Evolutionary conservation across 139 green algal genomes (phyloP), one percentile per base, ranked within the genome.

Genomic region (Auxenochlorella pyrenoidosa): DNA sequence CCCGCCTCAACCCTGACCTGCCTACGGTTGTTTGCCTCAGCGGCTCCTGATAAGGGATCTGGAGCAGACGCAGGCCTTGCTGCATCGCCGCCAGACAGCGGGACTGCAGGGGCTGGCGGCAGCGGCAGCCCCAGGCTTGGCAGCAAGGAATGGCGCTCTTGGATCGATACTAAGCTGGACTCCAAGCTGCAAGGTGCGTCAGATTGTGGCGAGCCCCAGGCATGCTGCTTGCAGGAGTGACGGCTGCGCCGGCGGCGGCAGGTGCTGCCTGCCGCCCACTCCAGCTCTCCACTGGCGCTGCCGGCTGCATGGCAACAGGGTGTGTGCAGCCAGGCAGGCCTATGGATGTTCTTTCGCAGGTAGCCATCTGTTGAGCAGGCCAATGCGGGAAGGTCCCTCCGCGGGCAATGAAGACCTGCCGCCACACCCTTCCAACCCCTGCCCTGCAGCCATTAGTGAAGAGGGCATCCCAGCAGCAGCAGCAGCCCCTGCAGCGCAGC

Each of bases 71-170:
- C 13, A 26, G 66, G 66, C 66, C 19, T 12, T 12, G 32, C 32
- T 63, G 18, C 13, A 63, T 63, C 54, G 18, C n/a, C 43, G 24
- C 51, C 51, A 22, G 38, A 59, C 59, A 40, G 19, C 47, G 51
- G 24, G 18, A 58, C 28, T 59, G 30, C 41, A 6, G 12, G 65
- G 26, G 63, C 22, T 32, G 21, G 41, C 73, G 47, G 81, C 76
- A 86, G 60, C n/a, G 36, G 85, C 79, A n/a, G 41, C 32, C 13
- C 82, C 21, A 32, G 77, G 3, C 51, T 38, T 6, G 75, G 43
- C 3, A 40, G 43, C 75, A 89, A 89, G 79, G 54, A 75, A 21
- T 90, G 87, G 87, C 87, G 87, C 21, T 28, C 75, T 30, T 90
- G 87, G 87, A 66, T 87, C 0, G 87, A 90, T 36, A 70, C 63